phyloP scores from a whole-genome alignment of 2,329 filamentous ascomycete species.

The Aphanocladium album region DNA sequence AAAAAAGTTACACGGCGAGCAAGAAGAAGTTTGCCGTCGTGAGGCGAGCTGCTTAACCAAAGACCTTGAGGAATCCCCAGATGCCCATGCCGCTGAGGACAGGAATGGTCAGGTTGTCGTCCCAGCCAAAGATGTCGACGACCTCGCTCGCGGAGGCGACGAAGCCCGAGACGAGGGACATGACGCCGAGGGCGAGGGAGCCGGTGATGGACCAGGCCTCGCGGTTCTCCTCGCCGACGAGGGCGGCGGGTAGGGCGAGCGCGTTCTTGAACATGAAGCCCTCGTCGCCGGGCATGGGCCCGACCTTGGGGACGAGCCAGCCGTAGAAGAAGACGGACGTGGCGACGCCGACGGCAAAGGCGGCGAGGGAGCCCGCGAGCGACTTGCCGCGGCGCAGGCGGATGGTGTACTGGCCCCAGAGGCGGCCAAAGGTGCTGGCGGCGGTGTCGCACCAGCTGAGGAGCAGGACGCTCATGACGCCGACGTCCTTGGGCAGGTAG shows the following conservation, averaged over 20 bases:
- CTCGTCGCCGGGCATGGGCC: conserved; percentile 64
- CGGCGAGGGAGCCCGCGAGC: conserved; percentile 80
- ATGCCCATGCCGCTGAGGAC: conserved; percentile 83
- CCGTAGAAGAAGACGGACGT: conserved; percentile 89
- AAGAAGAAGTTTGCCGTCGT: not conserved
- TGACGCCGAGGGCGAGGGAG: conserved; percentile 65
- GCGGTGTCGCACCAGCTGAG: conserved; percentile 98
- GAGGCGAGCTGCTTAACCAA: conserved; percentile 49
- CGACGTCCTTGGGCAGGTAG: conserved; percentile 90
- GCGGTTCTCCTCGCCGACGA: conserved; percentile 55
- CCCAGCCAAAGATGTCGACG: conserved; percentile 86
- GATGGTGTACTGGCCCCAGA: conserved; percentile 86
- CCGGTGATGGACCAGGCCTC: conserved; percentile 62
- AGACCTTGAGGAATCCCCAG: conserved; percentile 86
- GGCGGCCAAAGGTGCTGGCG: conserved; percentile 85
- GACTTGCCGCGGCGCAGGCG: conserved; percentile 84
- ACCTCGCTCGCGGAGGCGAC: conserved; percentile 86
- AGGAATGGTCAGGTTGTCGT: conserved; percentile 96
- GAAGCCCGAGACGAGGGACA: conserved; percentile 85
- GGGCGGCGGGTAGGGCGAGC: conserved; percentile 61
- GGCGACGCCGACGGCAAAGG: conserved; percentile 74
- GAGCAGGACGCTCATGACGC: conserved; percentile 80
- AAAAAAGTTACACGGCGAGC: not conserved
- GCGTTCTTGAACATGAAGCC: conserved; percentile 71
- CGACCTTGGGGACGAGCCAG: conserved; percentile 66